A percentile compares a stretch with the other conserved stretches of the same genome.
Conservation (phyloP, 1,139 yeast species). For the Taphrina flavorubra region DNA sequence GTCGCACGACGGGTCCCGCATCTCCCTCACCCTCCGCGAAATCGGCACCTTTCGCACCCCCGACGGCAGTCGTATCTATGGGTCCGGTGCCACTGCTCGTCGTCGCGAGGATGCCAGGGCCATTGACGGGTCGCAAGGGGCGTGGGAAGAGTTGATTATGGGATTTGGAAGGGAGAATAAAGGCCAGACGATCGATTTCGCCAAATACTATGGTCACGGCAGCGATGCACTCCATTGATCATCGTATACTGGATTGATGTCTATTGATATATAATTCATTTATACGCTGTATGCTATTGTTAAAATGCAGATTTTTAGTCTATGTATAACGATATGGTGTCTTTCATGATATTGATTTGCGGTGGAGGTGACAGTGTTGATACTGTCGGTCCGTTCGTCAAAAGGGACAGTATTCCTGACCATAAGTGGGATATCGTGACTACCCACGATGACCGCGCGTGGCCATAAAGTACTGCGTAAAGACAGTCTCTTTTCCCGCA, state of each 20-base stretch:
- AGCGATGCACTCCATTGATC: conserved; percentile 22
- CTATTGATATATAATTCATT: neutral
- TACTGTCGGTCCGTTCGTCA: neutral
- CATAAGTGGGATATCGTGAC: neutral
- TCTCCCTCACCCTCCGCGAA: conserved; percentile 46
- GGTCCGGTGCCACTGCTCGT: conserved; percentile 44
- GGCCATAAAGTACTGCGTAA: conserved; percentile 45
- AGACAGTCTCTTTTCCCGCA: conserved; percentile 35
- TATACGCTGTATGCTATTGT: conserved; percentile 1
- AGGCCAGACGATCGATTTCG: conserved; percentile 4
- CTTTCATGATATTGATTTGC: neutral
- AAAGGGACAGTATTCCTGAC: neutral
- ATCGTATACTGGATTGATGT: neutral
- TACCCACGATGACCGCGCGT: conserved; percentile 31
- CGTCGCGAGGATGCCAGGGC: conserved; percentile 13
- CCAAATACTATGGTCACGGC: conserved; percentile 12
- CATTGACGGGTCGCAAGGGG: neutral
- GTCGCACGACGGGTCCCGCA: conserved; percentile 44
- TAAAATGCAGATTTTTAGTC: neutral
- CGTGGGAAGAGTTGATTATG: conserved; percentile 8
- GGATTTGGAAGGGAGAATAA: conserved; percentile 18
- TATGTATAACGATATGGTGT: neutral
- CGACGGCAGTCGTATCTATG: conserved; percentile 43
- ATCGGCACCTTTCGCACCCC: conserved; percentile 44
- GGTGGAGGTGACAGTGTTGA: neutral